Conservation (phyloP, 352 stramenopile genomes). For the Phytopythium kandeliae region DNA sequence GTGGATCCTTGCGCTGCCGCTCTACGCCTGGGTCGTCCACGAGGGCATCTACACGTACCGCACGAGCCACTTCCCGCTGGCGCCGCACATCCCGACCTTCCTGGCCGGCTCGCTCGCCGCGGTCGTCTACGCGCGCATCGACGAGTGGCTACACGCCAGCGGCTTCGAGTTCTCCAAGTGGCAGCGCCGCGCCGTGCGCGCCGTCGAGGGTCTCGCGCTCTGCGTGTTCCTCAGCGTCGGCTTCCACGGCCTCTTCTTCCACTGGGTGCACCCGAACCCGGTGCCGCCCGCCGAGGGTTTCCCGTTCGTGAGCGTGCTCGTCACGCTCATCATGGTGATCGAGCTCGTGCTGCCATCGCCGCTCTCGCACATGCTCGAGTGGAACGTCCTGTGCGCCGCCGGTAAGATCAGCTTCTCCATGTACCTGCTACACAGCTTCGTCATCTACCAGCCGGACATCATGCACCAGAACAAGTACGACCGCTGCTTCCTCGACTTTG, state of each 20-base stretch:
- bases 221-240: conserved; percentile 19
- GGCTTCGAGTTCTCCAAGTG: conserved; percentile 15
- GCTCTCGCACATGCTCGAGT: conserved; percentile 33
- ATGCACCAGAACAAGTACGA: neutral
- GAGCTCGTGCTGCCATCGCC: conserved; percentile 30
- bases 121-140: conserved; percentile 20
- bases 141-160: conserved; percentile 12
- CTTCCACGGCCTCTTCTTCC: conserved; percentile 23
- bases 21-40: conserved; percentile 17
- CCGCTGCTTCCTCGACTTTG: neutral
- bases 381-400: conserved; percentile 22
- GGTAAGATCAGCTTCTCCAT: conserved; percentile 45
- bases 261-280: conserved; percentile 26
- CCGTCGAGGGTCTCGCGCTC: conserved; percentile 13
- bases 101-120: conserved; percentile 28
- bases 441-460: conserved; percentile 13
- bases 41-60: conserved; percentile 15
- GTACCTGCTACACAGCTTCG: conserved; percentile 35
- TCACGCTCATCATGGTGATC: conserved; percentile 25
- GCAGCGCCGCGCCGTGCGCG: conserved; percentile 13
- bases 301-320: conserved; percentile 18
- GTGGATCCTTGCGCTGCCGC: conserved; percentile 14
- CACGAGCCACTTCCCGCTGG: conserved; percentile 17
- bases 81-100: conserved; percentile 28
- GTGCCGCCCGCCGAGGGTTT: conserved; percentile 10